A percentile compares a stretch with the other conserved stretches of the same genome.
Conservation (phyloP, 2,329 filamentous ascomycete genomes). For the Paecilomyces formosus region DNA sequence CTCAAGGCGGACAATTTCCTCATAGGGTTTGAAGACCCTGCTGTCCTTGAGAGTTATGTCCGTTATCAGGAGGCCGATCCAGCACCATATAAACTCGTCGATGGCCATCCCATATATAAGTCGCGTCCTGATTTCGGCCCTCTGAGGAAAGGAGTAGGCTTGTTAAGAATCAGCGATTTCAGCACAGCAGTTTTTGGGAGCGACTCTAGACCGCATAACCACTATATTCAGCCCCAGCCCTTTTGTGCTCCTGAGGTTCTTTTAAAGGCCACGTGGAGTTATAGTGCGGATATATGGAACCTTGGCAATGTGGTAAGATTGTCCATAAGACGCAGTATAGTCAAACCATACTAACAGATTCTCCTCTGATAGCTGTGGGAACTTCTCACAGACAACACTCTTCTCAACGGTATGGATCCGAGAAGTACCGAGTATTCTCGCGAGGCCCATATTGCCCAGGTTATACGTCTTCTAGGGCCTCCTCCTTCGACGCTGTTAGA, state of each 20-base stretch:
- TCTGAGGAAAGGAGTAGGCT: slow-evolving; percentile 1
- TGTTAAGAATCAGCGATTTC: slow-evolving; percentile 19
- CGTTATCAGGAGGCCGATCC: slow-evolving; percentile 11
- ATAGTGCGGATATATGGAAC: slow-evolving; percentile 29
- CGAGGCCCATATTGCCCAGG: slow-evolving; percentile 16
- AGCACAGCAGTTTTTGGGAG: slow-evolving; percentile 19
- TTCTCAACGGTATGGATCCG: slow-evolving; percentile 19
- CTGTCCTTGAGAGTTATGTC: slow-evolving; percentile 15
- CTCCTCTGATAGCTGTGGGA: slow-evolving; percentile 20
- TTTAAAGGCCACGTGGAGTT: slow-evolving; percentile 19
- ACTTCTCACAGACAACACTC: slow-evolving; percentile 18
- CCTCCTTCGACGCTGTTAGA: slow-evolving; percentile 10
- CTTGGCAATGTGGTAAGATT: slow-evolving; percentile 18
- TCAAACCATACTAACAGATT: neutral
- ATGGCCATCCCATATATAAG: slow-evolving; percentile 18
- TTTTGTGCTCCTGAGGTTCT: slow-evolving; percentile 22
- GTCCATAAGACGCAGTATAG: neutral
- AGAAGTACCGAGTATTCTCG: slow-evolving; percentile 13
- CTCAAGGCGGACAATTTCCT: slow-evolving; percentile 32
- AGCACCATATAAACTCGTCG: slow-evolving; percentile 11
- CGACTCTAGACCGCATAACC: slow-evolving; percentile 24
- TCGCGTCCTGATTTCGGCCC: slow-evolving; percentile 19
- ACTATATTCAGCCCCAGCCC: slow-evolving; percentile 33
- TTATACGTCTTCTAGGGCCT: slow-evolving; percentile 16
- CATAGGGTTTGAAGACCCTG: slow-evolving; percentile 13